Evolutionary conservation across 495 filamentous ascomycete genomes (phyloP).

Genomic region (Annulohypoxylon stygium): DNA sequence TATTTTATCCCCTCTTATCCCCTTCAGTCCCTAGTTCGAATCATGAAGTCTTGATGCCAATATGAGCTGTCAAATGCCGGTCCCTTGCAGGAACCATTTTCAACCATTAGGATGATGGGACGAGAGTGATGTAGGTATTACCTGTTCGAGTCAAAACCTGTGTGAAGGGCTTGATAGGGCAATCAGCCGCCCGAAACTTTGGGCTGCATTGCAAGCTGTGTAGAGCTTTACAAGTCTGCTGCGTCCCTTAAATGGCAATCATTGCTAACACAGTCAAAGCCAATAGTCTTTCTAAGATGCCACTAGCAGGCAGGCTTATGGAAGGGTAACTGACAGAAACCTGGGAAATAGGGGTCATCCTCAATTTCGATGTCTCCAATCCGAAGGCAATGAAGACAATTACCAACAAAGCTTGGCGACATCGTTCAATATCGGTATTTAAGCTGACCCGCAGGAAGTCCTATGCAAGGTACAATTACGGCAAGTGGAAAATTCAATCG

Average conservation of each 20-base stretch:
- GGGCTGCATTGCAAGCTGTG: not conserved
- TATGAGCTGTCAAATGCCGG: slow-evolving; percentile 8
- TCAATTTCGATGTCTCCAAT: not conserved
- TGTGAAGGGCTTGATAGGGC: slow-evolving; percentile 6
- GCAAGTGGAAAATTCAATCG: slow-evolving; percentile 3
- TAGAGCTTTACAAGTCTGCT: not conserved
- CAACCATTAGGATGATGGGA: not conserved
- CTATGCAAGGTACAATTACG: slow-evolving; percentile 15
- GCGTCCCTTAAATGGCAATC: not conserved
- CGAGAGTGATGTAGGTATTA: not conserved
- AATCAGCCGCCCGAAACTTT: slow-evolving; percentile 1
- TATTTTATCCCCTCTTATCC: not conserved
- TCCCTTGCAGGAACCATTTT: slow-evolving; percentile 20
- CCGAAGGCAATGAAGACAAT: not conserved
- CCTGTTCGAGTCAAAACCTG: not conserved
- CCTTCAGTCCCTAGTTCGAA: not conserved
- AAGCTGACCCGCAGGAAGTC: slow-evolving; percentile 6
- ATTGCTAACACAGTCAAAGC: not conserved
- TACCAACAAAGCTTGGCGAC: slow-evolving; percentile 12
- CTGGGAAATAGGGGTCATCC: not conserved
- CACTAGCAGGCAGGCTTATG: not conserved
- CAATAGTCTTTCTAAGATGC: not conserved
- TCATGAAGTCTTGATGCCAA: not conserved
- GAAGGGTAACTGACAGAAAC: not conserved
- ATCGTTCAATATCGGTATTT: not conserved